Conservation (phyloP, 164 flowering plant species). For the Chimonanthus praecox region DNA sequence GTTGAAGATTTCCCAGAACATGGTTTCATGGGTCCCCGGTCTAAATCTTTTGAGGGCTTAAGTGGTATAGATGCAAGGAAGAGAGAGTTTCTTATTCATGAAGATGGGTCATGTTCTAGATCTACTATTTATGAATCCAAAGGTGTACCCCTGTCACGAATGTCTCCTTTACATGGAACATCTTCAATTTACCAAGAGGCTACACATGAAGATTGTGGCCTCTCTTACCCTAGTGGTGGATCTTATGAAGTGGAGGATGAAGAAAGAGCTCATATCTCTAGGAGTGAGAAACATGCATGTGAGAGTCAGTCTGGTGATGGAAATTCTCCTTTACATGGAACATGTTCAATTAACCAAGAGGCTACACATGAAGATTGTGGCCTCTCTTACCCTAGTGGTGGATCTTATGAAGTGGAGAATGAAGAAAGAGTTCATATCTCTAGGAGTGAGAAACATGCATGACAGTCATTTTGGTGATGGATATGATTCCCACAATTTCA, state of each 20-base stretch:
- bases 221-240: constrained; percentile 13
- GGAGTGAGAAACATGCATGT: neutral
- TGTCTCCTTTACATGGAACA: neutral
- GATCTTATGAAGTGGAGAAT: constrained; percentile 17
- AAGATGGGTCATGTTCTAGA: constrained; percentile 10
- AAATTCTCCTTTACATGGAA: neutral
- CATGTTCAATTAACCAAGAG: neutral
- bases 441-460: constrained; percentile 20
- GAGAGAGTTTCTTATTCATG: constrained; percentile 23
- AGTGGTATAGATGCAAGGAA: constrained; percentile 24
- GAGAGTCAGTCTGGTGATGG: constrained; percentile 1
- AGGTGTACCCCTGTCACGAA: constrained; percentile 1
- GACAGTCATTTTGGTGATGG: constrained; percentile 35
- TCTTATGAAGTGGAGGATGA: constrained; percentile 18
- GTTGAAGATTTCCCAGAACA: constrained; percentile 18
- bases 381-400: constrained; percentile 7
- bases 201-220: constrained; percentile 9
- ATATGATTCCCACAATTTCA: constrained; percentile 38
- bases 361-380: constrained; percentile 3
- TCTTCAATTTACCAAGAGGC: neutral
- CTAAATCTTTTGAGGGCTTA: constrained; percentile 57
- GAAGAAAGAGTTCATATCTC: constrained; percentile 23
- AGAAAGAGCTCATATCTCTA: constrained; percentile 18
- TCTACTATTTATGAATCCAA: neutral
- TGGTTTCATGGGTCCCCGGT: constrained; percentile 11